Evolutionary conservation across 2,329 filamentous ascomycete genomes (phyloP).

Genomic region (Calcarisporium arbuscula): DNA sequence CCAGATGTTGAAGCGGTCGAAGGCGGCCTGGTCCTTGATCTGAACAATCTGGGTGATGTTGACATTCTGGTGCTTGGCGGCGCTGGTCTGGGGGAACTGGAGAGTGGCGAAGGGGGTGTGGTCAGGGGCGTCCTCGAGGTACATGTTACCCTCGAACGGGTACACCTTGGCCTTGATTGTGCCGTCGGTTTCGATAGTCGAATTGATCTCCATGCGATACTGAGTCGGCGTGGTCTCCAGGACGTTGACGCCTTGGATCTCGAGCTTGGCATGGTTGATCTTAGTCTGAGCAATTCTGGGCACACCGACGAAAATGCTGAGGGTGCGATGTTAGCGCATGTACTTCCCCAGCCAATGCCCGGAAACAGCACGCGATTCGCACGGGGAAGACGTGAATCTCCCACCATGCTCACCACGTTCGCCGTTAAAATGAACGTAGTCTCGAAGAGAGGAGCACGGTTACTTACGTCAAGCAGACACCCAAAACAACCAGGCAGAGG

Average conservation of each 20-base stretch:
- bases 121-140: constrained; percentile 41
- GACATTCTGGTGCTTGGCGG: constrained; percentile 41
- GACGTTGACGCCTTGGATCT: constrained; percentile 45
- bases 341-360: neutral
- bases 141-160: constrained; percentile 47
- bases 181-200: constrained; percentile 45
- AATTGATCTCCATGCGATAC: constrained; percentile 50
- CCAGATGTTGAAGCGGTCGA: constrained; percentile 49
- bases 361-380: neutral
- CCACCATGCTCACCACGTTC: too few species aligned
- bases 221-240: constrained; percentile 36
- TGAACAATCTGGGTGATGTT: constrained; percentile 43
- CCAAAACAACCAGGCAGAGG: constrained; percentile 42
- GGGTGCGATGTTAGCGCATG: neutral
- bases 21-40: constrained; percentile 40
- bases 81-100: constrained; percentile 45
- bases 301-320: constrained; percentile 49
- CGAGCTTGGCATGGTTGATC: constrained; percentile 46
- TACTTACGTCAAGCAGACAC: constrained; percentile 55
- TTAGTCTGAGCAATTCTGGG: constrained; percentile 52
- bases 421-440: neutral
- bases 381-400: neutral
- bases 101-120: constrained; percentile 45
- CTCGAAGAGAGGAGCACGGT: neutral
- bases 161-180: constrained; percentile 45